Evolutionary conservation across 192 early-diverging fungal species (phyloP).

Genomic region (Geranomyces variabilis): DNA sequence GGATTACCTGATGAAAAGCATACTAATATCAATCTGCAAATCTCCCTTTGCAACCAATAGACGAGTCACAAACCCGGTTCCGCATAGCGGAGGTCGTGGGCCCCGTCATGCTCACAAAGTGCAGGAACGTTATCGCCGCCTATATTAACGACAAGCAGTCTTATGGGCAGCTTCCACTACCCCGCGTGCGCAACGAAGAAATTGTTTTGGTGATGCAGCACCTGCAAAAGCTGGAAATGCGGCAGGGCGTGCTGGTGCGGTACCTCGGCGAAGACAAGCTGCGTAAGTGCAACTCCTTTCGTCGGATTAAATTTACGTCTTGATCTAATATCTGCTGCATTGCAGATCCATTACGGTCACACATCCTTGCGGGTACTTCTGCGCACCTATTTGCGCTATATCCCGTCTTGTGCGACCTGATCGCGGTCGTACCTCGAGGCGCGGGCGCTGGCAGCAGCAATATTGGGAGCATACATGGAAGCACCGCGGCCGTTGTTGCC

Average conservation of each 20-base stretch:
- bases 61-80: conserved; percentile 1
- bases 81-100: conserved; percentile 66
- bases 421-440: conserved; percentile 31
- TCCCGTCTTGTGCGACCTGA: conserved; percentile 60
- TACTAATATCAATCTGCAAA: neutral
- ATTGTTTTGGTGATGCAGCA: conserved; percentile 56
- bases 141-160: conserved; percentile 70
- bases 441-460: conserved; percentile 8
- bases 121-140: conserved; percentile 56
- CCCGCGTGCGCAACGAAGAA: conserved; percentile 68
- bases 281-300: conserved; percentile 36
- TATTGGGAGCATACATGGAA: conserved; percentile 5
- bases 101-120: conserved; percentile 67
- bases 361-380: conserved; percentile 57
- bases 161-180: conserved; percentile 70
- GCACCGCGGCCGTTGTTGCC: neutral
- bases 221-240: conserved; percentile 53
- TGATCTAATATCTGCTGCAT: neutral
- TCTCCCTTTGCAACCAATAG: neutral
- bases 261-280: conserved; percentile 42
- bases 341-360: conserved; percentile 51
- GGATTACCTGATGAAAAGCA: neutral
- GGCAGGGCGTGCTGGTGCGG: conserved; percentile 44
- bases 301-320: neutral
- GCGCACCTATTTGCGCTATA: conserved; percentile 77